Evolutionary conservation across 2,329 filamentous ascomycete species (phyloP).

Genomic region (Fusarium sp.): DNA sequence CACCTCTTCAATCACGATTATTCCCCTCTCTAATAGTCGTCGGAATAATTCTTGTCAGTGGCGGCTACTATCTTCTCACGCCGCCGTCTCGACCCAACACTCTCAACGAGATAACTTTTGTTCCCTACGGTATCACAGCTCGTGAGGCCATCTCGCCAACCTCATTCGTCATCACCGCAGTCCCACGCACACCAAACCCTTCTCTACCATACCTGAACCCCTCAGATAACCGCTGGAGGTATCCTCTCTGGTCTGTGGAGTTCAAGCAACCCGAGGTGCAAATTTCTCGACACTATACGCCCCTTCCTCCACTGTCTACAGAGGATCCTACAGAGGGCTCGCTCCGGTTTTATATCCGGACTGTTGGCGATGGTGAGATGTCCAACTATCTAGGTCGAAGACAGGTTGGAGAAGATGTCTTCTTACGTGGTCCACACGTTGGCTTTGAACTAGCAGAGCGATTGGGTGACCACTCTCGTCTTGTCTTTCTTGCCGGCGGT

Average conservation of each 20-base stretch:
- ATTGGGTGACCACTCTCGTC: conserved; percentile 45
- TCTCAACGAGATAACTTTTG: conserved; percentile 69
- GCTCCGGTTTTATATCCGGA: conserved; percentile 80
- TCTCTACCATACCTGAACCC: conserved; percentile 40
- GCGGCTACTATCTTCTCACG: conserved; percentile 40
- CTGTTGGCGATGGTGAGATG: conserved; percentile 82
- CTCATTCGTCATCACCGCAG: conserved; percentile 73
- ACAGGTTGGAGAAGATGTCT: conserved; percentile 68
- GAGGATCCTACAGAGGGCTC: conserved; percentile 48
- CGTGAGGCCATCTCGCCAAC: conserved; percentile 71
- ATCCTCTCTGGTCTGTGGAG: conserved; percentile 86
- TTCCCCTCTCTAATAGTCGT: conserved; percentile 36
- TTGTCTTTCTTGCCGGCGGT: conserved; percentile 89
- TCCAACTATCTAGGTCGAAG: conserved; percentile 80
- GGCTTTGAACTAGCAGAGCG: conserved; percentile 64
- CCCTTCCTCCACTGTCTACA: conserved; percentile 66
- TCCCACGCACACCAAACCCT: conserved; percentile 48
- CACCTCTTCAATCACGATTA: conserved; percentile 48
- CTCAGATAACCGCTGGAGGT: conserved; percentile 40
- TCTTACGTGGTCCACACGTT: conserved; percentile 79
- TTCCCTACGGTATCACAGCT: conserved; percentile 69
- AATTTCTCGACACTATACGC: conserved; percentile 91
- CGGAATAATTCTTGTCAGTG: conserved; percentile 34
- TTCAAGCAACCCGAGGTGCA: conserved; percentile 94
- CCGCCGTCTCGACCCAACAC: conserved; percentile 37